Evolutionary conservation across 1,284 basidiomycete genomes (phyloP).

Genomic region (Polyporus tsugae): DNA sequence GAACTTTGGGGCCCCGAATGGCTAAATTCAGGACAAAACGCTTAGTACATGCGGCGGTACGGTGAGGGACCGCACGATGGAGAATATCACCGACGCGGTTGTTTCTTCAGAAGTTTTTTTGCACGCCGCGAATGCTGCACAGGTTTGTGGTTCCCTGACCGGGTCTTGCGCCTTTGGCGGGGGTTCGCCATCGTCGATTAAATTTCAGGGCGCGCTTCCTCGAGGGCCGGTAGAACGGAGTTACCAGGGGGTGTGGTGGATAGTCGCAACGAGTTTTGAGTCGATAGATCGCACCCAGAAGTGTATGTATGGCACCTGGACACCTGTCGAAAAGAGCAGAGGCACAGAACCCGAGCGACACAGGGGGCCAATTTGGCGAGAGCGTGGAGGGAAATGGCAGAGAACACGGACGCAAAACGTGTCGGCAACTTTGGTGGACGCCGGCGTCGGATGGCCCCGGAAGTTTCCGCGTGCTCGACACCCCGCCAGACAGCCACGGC

Average conservation of each 20-base stretch:
- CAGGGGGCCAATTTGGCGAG: background rate
- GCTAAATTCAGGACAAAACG: constrained; percentile 51
- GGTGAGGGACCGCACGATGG: constrained; percentile 16
- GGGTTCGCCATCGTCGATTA: constrained; percentile 84
- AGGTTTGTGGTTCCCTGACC: constrained; percentile 74
- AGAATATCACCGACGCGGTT: constrained; percentile 61
- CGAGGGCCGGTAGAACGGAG: constrained; percentile 24
- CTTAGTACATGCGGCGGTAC: constrained; percentile 25
- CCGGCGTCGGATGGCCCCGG: constrained; percentile 30
- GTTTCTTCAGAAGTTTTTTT: constrained; percentile 81
- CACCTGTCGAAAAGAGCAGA: background rate
- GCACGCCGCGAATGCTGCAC: constrained; percentile 76
- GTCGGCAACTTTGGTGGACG: constrained; percentile 32
- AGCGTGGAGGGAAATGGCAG: constrained; percentile 17
- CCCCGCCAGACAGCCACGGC: constrained; percentile 12
- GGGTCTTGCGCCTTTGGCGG: constrained; percentile 84
- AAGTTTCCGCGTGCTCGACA: constrained; percentile 25
- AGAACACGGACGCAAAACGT: constrained; percentile 19
- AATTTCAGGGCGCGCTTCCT: constrained; percentile 19
- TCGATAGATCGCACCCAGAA: background rate
- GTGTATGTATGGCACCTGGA: background rate
- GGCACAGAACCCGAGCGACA: background rate
- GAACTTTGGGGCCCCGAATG: constrained; percentile 83
- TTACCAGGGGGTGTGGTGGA: constrained; percentile 6
- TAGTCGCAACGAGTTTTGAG: constrained; percentile 12